These are phyloP conservation scores for Fusarium irregulare DNA, from an alignment of 2,329 filamentous ascomycete species.

Conservation along the genomic window DNA sequence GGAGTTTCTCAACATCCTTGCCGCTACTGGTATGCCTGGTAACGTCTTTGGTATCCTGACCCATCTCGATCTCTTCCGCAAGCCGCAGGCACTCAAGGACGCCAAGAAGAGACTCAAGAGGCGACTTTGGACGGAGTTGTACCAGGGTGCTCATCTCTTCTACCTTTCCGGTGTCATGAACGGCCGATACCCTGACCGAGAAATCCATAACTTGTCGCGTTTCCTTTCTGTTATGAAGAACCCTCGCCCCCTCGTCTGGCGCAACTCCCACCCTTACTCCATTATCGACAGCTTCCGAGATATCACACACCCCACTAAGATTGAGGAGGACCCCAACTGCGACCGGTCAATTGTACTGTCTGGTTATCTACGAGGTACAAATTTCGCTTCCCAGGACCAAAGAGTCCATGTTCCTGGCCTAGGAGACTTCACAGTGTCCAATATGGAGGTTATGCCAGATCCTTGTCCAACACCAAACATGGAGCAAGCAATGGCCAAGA, in stretches of 20 bases:
- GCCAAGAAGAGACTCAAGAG: conserved; percentile 98
- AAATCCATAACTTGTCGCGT: conserved; percentile 93
- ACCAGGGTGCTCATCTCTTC: conserved; percentile 96
- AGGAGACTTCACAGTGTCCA: conserved; percentile 85
- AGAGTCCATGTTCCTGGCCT: conserved; percentile 92
- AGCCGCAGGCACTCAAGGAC: conserved; percentile 89
- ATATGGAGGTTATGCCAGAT: conserved; percentile 89
- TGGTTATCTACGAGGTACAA: conserved; percentile 93
- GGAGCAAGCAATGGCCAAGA: conserved; percentile 87
- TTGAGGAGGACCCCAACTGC: conserved; percentile 89
- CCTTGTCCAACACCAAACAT: conserved; percentile 94
- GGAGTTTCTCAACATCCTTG: conserved; percentile 96
- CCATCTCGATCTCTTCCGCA: conserved; percentile 94
- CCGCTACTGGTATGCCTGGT: conserved; percentile 96
- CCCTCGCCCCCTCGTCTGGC: conserved; percentile 93
- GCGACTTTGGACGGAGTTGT: conserved; percentile 95
- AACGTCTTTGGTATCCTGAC: conserved; percentile 98
- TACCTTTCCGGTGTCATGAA: conserved; percentile 97
- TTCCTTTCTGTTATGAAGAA: conserved; percentile 99
- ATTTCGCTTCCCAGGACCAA: conserved; percentile 87
- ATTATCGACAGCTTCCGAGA: conserved; percentile 95
- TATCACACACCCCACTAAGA: conserved; percentile 89
- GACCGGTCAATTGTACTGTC: conserved; percentile 92
- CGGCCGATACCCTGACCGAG: conserved; percentile 93
- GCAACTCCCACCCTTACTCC: conserved; percentile 94